Percentiles rank a stretch among this genome's conserved stretches.
Evolutionary conservation across 83 land plant species (phyloP).

Genomic region (Isoetes engelmannii): DNA sequence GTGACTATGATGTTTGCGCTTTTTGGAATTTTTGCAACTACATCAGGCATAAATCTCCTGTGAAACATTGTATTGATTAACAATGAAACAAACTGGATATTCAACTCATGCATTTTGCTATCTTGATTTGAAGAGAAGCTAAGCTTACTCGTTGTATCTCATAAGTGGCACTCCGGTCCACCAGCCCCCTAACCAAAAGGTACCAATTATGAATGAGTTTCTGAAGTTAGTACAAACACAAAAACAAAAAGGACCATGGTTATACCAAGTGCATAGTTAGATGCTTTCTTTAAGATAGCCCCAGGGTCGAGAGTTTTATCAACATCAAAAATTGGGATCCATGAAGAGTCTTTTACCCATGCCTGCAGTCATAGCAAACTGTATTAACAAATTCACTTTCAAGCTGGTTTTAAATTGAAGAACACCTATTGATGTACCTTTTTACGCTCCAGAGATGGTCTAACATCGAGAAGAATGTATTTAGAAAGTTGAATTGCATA

Average conservation of each 20-base stretch:
- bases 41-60: conserved; percentile 66
- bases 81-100: neutral
- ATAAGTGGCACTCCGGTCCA: conserved; percentile 85
- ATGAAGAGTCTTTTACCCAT: conserved; percentile 70
- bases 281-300: conserved; percentile 46
- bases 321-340: conserved; percentile 88
- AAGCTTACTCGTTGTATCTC: conserved; percentile 59
- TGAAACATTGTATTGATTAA: neutral
- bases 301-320: conserved; percentile 49
- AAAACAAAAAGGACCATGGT: conserved; percentile 2
- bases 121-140: too few relatives aligned
- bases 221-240: neutral
- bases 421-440: conserved; percentile 33
- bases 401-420: neutral
- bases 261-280: conserved; percentile 77
- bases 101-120: too few relatives aligned
- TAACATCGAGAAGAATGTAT: conserved; percentile 72
- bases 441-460: conserved; percentile 60
- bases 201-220: neutral
- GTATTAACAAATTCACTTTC: neutral
- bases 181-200: conserved; percentile 68
- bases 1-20: conserved; percentile 66
- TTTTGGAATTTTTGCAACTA: conserved; percentile 58
- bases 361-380: conserved; percentile 37
- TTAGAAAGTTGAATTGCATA: conserved; percentile 77